These are phyloP conservation scores for Fusarium camptoceras DNA, from an alignment of 2,329 filamentous ascomycete genomes.

Conservation along the genomic window DNA sequence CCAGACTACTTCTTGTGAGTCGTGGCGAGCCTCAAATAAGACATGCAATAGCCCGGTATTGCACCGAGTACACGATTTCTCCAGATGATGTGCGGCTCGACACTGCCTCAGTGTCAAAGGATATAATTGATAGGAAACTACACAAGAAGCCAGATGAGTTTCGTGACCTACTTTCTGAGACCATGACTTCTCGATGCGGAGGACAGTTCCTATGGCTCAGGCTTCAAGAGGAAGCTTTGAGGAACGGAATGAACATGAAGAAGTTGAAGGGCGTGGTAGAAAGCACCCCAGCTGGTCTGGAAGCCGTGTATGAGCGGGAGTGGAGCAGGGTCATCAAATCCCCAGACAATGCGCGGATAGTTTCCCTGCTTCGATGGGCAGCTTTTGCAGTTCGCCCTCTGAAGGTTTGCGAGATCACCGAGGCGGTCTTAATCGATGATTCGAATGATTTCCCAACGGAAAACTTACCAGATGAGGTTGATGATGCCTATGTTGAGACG, in stretches of 20 bases:
- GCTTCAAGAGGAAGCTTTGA: conserved; percentile 46
- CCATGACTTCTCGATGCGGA: conserved; percentile 46
- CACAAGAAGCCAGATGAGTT: conserved; percentile 42
- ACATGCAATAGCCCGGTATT: conserved; percentile 12
- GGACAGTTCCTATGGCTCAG: conserved; percentile 53
- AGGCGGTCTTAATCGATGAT: conserved; percentile 42
- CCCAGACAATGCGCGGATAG: conserved; percentile 32
- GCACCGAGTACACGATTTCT: conserved; percentile 15
- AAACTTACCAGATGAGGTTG: conserved; percentile 45
- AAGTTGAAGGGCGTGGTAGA: conserved; percentile 47
- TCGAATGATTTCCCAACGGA: conserved; percentile 38
- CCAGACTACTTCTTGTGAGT: conserved; percentile 45
- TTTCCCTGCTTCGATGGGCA: conserved; percentile 49
- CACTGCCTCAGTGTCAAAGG: conserved; percentile 38
- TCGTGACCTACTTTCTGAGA: conserved; percentile 40
- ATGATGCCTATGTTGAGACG: conserved; percentile 48
- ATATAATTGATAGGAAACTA: conserved; percentile 49
- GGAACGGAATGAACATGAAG: conserved; percentile 44
- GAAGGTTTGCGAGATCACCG: conserved; percentile 46
- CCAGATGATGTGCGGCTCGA: conserved; percentile 44
- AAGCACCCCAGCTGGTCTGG: conserved; percentile 46
- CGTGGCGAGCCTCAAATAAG: conserved; percentile 45
- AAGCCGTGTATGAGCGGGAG: conserved; percentile 47
- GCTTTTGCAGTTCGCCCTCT: conserved; percentile 47
- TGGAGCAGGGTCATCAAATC: conserved; percentile 44